These are phyloP conservation scores for Xylariaceae sp. DNA, from an alignment of 2,329 filamentous ascomycete genomes.

Conservation along the genomic window DNA sequence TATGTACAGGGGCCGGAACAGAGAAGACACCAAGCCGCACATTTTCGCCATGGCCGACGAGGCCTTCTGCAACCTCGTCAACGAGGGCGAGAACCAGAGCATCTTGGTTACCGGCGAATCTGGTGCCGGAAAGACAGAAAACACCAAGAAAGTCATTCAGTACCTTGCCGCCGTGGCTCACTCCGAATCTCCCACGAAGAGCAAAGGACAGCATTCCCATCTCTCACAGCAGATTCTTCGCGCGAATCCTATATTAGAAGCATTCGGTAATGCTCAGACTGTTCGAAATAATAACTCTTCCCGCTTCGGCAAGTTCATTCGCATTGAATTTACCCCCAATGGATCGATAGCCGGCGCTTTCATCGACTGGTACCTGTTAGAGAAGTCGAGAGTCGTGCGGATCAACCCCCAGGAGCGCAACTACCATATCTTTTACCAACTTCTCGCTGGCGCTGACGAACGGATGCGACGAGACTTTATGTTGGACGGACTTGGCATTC, in stretches of 20 bases:
- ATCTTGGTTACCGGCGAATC: slow-evolving; percentile 98
- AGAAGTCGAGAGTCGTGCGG: slow-evolving; percentile 94
- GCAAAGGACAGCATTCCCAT: slow-evolving; percentile 64
- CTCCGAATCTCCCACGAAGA: slow-evolving; percentile 64
- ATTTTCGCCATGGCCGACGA: slow-evolving; percentile 98
- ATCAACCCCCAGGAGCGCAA: slow-evolving; percentile 86
- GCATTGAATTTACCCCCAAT: slow-evolving; percentile 84
- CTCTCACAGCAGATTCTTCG: slow-evolving; percentile 94
- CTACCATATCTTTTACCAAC: slow-evolving; percentile 96
- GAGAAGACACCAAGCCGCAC: slow-evolving; percentile 94
- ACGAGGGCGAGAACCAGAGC: slow-evolving; percentile 93
- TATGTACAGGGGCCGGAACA: slow-evolving; percentile 88
- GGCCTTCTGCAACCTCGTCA: slow-evolving; percentile 90
- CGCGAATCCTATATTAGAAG: slow-evolving; percentile 94
- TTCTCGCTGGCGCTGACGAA: slow-evolving; percentile 75
- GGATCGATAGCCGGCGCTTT: slow-evolving; percentile 93
- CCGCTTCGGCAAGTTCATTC: slow-evolving; percentile 96
- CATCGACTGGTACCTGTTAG: slow-evolving; percentile 97
- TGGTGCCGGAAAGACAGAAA: slow-evolving; percentile 96
- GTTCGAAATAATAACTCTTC: slow-evolving; percentile 98
- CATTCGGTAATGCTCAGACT: slow-evolving; percentile 96
- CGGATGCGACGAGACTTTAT: slow-evolving; percentile 71
- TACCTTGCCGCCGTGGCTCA: slow-evolving; percentile 93
- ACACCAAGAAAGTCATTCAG: slow-evolving; percentile 99
- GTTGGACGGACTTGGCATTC: slow-evolving; percentile 67